Evolutionary conservation across 345 rosid genomes (phyloP).

Genomic region (Lenwebbia sp.): DNA sequence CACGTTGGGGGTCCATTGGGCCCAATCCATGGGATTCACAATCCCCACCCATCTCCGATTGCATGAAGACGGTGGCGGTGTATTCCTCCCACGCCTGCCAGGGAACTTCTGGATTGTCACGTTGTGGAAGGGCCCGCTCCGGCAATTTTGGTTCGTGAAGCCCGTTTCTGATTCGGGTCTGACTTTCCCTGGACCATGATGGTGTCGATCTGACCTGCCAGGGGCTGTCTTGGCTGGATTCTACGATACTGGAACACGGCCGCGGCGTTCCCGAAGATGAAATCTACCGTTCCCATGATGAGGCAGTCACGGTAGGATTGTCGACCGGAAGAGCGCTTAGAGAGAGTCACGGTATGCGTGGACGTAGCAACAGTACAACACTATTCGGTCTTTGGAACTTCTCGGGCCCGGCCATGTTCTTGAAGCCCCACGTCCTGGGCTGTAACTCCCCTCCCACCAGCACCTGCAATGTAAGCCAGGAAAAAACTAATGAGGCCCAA

Average conservation of each 20-base stretch:
- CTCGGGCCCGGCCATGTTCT: conserved; percentile 17
- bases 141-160: conserved; percentile 11
- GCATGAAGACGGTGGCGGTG: conserved; percentile 20
- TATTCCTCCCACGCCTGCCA: conserved; percentile 31
- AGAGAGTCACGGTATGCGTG: conserved; percentile 25
- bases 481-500: not conserved
- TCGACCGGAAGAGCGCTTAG: conserved; percentile 5
- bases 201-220: conserved; percentile 6
- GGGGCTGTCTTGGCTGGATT: conserved; percentile 12
- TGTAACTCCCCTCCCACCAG: conserved; percentile 16
- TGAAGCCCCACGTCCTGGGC: conserved; percentile 24
- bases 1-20: not conserved
- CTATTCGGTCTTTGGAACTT: conserved; percentile 18
- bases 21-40: conserved; percentile 25
- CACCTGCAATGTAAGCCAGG: conserved; percentile 1
- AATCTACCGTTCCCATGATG: conserved; percentile 14
- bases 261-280: conserved; percentile 17
- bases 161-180: conserved; percentile 26
- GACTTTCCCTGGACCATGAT: conserved; percentile 14
- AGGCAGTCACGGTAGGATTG: conserved; percentile 12
- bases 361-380: conserved; percentile 14
- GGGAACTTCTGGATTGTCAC: conserved; percentile 9
- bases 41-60: conserved; percentile 9
- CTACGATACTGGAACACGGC: conserved; percentile 13
- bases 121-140: not conserved